Evolutionary conservation across 1,284 basidiomycete species (phyloP).

Genomic region (Cryptococcus hybrid): DNA sequence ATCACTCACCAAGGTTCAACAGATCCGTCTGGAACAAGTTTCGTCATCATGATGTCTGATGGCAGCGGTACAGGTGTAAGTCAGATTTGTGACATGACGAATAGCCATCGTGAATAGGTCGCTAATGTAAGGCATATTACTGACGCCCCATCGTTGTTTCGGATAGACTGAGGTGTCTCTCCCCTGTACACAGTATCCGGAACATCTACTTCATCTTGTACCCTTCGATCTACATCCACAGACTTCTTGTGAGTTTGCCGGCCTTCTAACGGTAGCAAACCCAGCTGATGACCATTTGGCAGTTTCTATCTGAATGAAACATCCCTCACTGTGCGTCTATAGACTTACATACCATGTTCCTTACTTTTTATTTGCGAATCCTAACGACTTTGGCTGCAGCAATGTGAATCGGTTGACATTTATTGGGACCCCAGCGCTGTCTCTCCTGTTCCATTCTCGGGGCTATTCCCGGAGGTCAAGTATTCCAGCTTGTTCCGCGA

Average conservation of each 20-base stretch:
- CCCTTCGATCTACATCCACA: constrained; percentile 17
- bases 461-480: constrained; percentile 41
- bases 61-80: constrained; percentile 33
- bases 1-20: background rate
- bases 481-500: constrained; percentile 27
- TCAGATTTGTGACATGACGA: background rate
- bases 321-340: constrained; percentile 22
- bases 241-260: constrained; percentile 28
- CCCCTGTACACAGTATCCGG: constrained; percentile 25
- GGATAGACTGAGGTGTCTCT: constrained; percentile 37
- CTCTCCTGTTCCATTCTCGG: constrained; percentile 36
- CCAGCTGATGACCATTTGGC: background rate
- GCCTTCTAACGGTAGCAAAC: background rate
- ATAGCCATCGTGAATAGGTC: background rate
- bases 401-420: constrained; percentile 34
- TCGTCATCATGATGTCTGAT: constrained; percentile 44
- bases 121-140: background rate
- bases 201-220: constrained; percentile 16
- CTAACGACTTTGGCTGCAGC: constrained; percentile 10
- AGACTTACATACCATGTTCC: no score
- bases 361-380: background rate
- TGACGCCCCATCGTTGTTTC: background rate
- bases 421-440: constrained; percentile 30
- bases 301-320: constrained; percentile 40
- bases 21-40: constrained; percentile 32